Evolutionary conservation across 2,329 filamentous ascomycete genomes (phyloP).

Genomic region (Chaetomium olivaceum): DNA sequence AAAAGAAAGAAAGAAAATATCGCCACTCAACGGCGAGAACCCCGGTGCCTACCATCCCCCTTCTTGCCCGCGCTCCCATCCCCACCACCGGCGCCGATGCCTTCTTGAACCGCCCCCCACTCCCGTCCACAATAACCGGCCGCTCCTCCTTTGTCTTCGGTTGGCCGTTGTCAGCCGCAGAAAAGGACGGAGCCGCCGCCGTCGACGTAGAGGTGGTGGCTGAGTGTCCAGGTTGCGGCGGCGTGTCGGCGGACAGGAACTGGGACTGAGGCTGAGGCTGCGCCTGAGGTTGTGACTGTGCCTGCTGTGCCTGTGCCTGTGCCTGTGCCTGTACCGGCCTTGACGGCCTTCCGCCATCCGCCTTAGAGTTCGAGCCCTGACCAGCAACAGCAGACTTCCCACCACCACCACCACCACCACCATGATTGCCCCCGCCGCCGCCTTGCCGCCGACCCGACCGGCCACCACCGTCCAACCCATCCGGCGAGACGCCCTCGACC

Average conservation of each 20-base stretch:
- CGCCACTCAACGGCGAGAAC: not conserved
- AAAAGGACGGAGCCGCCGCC: not conserved
- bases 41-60: not conserved
- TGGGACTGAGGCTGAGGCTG: not conserved
- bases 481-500: slow-evolving; percentile 3
- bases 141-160: slow-evolving; percentile 15
- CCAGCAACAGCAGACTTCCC: not conserved
- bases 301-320: not conserved
- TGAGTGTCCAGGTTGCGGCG: not conserved
- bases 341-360: not conserved
- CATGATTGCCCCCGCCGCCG: not conserved
- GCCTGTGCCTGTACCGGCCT: not conserved
- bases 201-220: not conserved
- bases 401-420: not conserved
- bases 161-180: not conserved
- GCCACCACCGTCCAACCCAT: not conserved
- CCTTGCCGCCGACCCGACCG: not conserved
- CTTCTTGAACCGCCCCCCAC: slow-evolving; percentile 16
- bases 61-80: slow-evolving; percentile 12
- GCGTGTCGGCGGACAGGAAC: too few species aligned
- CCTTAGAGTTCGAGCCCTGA: not conserved
- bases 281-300: not conserved
- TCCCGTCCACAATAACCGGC: slow-evolving; percentile 27
- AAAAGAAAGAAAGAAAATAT: not conserved
- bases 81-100: slow-evolving; percentile 14